phyloP scores from a whole-genome alignment of 2,329 filamentous ascomycete species.

The Clarireedia monteithiana region DNA sequence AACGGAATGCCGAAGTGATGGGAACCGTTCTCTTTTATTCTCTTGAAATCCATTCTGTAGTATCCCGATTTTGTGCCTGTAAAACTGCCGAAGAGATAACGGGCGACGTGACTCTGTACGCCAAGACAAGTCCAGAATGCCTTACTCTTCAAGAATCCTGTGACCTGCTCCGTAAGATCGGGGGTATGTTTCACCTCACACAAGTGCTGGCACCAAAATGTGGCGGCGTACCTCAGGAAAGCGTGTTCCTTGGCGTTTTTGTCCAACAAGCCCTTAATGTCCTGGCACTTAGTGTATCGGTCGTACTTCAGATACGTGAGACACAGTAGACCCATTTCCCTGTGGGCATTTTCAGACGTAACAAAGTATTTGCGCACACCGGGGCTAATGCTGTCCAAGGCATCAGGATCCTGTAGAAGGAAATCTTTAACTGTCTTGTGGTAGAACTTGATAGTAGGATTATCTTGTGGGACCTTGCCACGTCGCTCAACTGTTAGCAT shows the following conservation, averaged over 20 bases:
- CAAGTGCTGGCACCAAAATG: constrained; percentile 10
- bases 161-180: background rate
- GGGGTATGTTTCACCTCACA: background rate
- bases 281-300: background rate
- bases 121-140: constrained; percentile 12
- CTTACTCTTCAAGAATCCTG: constrained; percentile 2
- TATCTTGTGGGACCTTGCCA: background rate
- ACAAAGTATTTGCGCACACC: background rate
- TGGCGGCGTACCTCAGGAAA: constrained; percentile 9
- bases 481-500: background rate
- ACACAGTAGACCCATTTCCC: constrained; percentile 6
- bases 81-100: constrained; percentile 10
- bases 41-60: background rate
- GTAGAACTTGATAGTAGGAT: constrained; percentile 5
- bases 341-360: background rate
- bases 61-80: background rate
- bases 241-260: constrained; percentile 7
- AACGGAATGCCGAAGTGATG: background rate
- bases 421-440: constrained; percentile 11
- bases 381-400: background rate
- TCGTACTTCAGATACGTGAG: constrained; percentile 10
- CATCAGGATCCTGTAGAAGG: constrained; percentile 6
- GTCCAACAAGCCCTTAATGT: background rate
- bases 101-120: constrained; percentile 7
- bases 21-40: too few relatives aligned